Percentiles rank a stretch among this genome's conserved stretches.
phyloP scores from a whole-genome alignment of 1,284 basidiomycete genomes.

The Ceraceosorus guamensis region DNA sequence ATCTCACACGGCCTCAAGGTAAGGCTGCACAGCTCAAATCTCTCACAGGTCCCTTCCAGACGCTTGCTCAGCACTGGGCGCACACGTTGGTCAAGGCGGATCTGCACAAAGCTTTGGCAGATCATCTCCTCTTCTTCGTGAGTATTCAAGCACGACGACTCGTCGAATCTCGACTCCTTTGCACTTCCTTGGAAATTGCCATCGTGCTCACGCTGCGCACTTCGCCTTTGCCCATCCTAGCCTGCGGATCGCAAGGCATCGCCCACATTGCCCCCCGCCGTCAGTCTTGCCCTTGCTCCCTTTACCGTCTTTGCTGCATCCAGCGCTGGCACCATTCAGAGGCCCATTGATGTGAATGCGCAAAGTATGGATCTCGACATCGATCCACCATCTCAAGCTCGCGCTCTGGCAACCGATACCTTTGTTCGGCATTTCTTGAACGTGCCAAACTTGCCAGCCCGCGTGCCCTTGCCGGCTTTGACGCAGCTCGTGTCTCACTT shows the following conservation, averaged over 20 bases:
- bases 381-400: background rate
- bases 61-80: background rate
- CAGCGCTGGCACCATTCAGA: background rate
- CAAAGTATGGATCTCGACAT: no score
- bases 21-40: no score
- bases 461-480: conserved; percentile 24
- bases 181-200: background rate
- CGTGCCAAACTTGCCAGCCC: conserved; percentile 22
- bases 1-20: no score
- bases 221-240: no score
- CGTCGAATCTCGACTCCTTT: background rate
- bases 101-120: background rate
- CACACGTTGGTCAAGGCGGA: background rate
- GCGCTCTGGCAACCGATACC: conserved; percentile 7
- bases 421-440: conserved; percentile 24
- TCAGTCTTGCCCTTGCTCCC: background rate
- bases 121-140: conserved; percentile 8
- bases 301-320: background rate
- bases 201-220: background rate
- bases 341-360: no score
- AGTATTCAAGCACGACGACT: conserved; percentile 1
- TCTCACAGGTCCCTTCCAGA: no score
- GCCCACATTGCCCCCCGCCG: background rate
- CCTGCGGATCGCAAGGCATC: conserved; percentile 4
- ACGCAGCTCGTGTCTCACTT: conserved; percentile 25